Evolutionary conservation across 495 filamentous ascomycete genomes (phyloP).

Genomic region (Lichenothelia convexa): DNA sequence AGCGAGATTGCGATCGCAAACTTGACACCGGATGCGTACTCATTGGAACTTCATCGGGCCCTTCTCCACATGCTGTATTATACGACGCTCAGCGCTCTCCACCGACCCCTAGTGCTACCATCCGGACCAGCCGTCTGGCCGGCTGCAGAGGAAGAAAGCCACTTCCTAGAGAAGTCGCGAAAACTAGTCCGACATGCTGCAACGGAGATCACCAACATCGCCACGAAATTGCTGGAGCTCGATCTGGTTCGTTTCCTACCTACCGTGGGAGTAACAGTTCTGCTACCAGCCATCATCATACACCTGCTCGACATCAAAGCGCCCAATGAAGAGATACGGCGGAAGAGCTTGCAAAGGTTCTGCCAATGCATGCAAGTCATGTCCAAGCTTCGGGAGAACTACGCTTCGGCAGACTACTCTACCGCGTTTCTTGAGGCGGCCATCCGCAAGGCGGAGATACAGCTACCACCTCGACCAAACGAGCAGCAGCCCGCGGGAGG

Average conservation of each 20-base stretch:
- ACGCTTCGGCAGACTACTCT: constrained; percentile 68
- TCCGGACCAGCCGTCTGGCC: constrained; percentile 30
- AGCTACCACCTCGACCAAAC: constrained; percentile 34
- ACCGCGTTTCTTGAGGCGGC: constrained; percentile 70
- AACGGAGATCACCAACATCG: constrained; percentile 57
- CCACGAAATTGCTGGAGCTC: constrained; percentile 44
- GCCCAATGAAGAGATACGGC: constrained; percentile 43
- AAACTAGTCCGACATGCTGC: constrained; percentile 61
- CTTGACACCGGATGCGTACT: constrained; percentile 38
- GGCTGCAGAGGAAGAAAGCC: constrained; percentile 28
- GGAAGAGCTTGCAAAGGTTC: constrained; percentile 51
- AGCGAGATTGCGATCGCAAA: constrained; percentile 26
- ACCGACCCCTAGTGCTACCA: constrained; percentile 67
- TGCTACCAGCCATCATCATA: constrained; percentile 74
- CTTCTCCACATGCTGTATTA: constrained; percentile 74
- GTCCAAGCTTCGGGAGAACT: constrained; percentile 57
- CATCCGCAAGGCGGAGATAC: constrained; percentile 55
- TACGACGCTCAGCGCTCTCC: constrained; percentile 66
- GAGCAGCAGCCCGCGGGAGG: constrained; percentile 7
- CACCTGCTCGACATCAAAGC: constrained; percentile 75
- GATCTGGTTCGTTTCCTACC: constrained; percentile 59
- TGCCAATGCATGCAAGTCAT: constrained; percentile 68
- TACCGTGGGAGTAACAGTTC: constrained; percentile 77
- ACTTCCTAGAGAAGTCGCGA: constrained; percentile 57
- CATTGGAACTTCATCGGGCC: constrained; percentile 41